Evolutionary conservation across 345 rosid species (phyloP).

Genomic region (Cardiospermum halicacabum): DNA sequence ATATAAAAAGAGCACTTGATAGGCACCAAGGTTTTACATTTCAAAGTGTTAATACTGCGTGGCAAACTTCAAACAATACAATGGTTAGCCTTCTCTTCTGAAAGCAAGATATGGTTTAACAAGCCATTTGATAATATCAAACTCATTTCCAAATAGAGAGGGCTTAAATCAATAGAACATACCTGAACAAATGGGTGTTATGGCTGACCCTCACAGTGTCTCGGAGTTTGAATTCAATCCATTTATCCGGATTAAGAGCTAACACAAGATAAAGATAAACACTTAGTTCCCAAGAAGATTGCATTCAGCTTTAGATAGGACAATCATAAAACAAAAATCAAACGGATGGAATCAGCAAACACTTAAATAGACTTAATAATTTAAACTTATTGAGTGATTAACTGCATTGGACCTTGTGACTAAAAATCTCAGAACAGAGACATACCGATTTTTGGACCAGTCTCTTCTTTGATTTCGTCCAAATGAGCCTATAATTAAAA

Average conservation of each 20-base stretch:
- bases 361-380: not conserved
- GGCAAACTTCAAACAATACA: not conserved
- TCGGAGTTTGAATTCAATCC: slow-evolving; percentile 91
- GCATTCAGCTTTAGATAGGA: slow-evolving; percentile 2
- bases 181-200: slow-evolving; percentile 85
- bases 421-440: not conserved
- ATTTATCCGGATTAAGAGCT: slow-evolving; percentile 87
- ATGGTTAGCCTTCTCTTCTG: not conserved
- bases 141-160: not conserved
- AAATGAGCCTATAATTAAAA: slow-evolving; percentile 53
- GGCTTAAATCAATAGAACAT: not conserved
- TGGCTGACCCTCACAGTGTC: slow-evolving; percentile 95
- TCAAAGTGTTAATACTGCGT: not conserved
- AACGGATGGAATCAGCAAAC: not conserved
- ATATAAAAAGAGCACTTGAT: not conserved
- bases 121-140: not conserved
- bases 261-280: slow-evolving; percentile 20
- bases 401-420: not conserved
- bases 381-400: not conserved
- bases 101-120: not conserved
- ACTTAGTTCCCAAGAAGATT: not conserved
- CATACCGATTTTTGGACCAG: slow-evolving; percentile 61
- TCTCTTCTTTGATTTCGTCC: slow-evolving; percentile 56
- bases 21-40: not conserved
- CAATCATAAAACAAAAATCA: not conserved